Evolutionary conservation across 331 rosid species (phyloP).

Genomic region (Arachis monticola): DNA sequence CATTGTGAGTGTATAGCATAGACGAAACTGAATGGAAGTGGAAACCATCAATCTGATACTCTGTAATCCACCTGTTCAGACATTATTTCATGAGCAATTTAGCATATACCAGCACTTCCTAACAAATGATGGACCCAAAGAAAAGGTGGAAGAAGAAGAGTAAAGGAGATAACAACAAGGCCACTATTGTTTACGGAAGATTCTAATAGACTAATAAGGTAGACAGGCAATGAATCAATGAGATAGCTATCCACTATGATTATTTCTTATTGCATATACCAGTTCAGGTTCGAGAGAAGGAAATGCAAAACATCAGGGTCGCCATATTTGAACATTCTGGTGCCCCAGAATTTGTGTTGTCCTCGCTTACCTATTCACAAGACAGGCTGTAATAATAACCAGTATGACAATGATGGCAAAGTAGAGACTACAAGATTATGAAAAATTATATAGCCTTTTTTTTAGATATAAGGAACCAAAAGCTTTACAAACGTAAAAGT

Average conservation of each 20-base stretch:
- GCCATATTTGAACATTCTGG: conserved; percentile 89
- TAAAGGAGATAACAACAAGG: neutral
- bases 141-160: neutral
- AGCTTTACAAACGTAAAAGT: conserved; percentile 3
- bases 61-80: conserved; percentile 85
- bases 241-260: neutral
- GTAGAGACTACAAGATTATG: neutral
- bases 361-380: conserved; percentile 84
- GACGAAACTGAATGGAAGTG: conserved; percentile 93
- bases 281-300: conserved; percentile 91
- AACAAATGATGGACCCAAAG: conserved; percentile 31
- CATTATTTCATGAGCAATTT: conserved; percentile 41
- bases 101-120: conserved; percentile 30
- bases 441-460: neutral
- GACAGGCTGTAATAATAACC: conserved; percentile 32
- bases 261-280: conserved; percentile 60
- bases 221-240: conserved; percentile 31
- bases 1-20: conserved; percentile 94
- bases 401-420: neutral
- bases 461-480: neutral
- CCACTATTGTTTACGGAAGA: conserved; percentile 11
- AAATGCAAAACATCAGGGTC: conserved; percentile 87
- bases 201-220: conserved; percentile 36
- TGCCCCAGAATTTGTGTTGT: conserved; percentile 93
- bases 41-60: conserved; percentile 95